A percentile compares a stretch with the other conserved stretches of the same genome.
Evolutionary conservation across 2,329 filamentous ascomycete genomes (phyloP).

Genomic region (Ophiobolus disseminans): DNA sequence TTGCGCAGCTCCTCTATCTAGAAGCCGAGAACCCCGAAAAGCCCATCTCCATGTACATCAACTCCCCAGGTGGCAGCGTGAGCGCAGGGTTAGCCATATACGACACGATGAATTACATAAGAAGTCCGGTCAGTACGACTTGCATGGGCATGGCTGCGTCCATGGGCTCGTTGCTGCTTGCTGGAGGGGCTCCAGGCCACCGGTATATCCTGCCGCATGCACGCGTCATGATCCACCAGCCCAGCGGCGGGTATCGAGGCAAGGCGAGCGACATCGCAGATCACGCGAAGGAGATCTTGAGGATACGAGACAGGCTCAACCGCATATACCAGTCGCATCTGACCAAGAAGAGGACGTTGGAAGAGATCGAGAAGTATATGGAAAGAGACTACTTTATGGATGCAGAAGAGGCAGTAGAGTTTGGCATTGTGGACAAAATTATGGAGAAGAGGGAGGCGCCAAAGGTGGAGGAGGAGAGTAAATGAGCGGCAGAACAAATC

Average conservation of each 20-base stretch:
- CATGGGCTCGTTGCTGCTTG: constrained; percentile 90
- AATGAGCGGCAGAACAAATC: constrained; percentile 7
- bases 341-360: constrained; percentile 76
- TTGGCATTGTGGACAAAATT: constrained; percentile 93
- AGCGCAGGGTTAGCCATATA: constrained; percentile 89
- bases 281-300: constrained; percentile 94
- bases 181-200: constrained; percentile 83
- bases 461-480: constrained; percentile 45
- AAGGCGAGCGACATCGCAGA: constrained; percentile 87
- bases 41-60: constrained; percentile 97
- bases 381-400: constrained; percentile 95
- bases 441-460: constrained; percentile 66
- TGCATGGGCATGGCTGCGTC: constrained; percentile 93
- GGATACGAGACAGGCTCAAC: constrained; percentile 84
- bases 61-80: constrained; percentile 92
- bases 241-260: constrained; percentile 75
- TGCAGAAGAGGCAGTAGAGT: constrained; percentile 83
- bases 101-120: constrained; percentile 98
- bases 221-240: constrained; percentile 97
- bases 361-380: constrained; percentile 93
- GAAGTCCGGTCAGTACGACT: constrained; percentile 89
- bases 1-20: constrained; percentile 95
- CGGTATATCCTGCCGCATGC: constrained; percentile 91
- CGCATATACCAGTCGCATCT: constrained; percentile 87
- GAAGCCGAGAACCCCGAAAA: constrained; percentile 96